phyloP scores from a whole-genome alignment of 108 stramenopile genomes.

The Chaetoceros muelleri region DNA sequence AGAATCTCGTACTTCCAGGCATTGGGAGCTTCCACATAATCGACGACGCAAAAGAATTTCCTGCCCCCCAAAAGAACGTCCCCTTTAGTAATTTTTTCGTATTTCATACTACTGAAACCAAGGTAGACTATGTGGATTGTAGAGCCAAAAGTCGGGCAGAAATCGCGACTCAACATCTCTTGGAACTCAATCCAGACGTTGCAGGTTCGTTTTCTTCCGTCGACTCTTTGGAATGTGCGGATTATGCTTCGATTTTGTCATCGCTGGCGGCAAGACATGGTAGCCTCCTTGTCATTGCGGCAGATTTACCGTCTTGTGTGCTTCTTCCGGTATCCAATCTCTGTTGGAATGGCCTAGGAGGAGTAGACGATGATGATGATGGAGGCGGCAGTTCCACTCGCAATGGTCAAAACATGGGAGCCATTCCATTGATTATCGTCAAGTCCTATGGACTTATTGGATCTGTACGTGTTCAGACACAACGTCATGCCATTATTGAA shows the following conservation, averaged over 20 bases:
- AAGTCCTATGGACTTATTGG: constrained; percentile 89
- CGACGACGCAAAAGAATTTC: constrained; percentile 52
- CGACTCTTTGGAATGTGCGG: constrained; percentile 18
- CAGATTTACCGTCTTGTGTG: constrained; percentile 64
- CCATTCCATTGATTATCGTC: constrained; percentile 63
- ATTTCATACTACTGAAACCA: constrained; percentile 1
- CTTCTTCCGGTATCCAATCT: constrained; percentile 40
- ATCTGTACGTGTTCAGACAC: constrained; percentile 55
- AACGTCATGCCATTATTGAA: constrained; percentile 47
- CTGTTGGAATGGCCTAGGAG: constrained; percentile 19
- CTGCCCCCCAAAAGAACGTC: constrained; percentile 20
- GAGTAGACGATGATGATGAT: too few species aligned
- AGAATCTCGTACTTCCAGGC: constrained; percentile 97
- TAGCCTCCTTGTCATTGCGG: constrained; percentile 71
- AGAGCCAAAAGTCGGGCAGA: constrained; percentile 30
- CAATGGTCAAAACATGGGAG: too few species aligned
- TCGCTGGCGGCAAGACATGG: constrained; percentile 5
- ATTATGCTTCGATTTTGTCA: constrained; percentile 19
- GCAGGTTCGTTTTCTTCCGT: constrained; percentile 33
- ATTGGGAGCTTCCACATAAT: constrained; percentile 86
- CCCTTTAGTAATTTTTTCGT: constrained; percentile 71
- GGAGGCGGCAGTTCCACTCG: too few species aligned
- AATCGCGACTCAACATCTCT: constrained; percentile 25
- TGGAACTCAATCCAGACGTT: constrained; percentile 82
- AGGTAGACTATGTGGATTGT: constrained; percentile 2